Evolutionary conservation across 176 grass and related monocot genomes (phyloP).

Genomic region (Oryza brachyantha): DNA sequence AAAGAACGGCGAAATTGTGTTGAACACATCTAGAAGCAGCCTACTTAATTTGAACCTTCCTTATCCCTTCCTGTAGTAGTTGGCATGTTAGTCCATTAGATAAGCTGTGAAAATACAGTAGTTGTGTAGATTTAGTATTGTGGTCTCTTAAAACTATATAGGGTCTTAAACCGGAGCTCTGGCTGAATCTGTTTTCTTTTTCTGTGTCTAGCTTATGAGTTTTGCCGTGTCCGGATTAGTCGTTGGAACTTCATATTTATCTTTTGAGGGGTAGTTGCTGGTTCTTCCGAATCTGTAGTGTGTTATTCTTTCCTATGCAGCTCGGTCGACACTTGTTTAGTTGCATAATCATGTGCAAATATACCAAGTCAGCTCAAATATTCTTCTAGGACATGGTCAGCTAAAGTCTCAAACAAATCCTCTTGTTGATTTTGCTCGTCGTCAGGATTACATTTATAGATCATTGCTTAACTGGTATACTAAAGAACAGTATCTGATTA

Average conservation of each 20-base stretch:
- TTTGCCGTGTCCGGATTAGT: neutral
- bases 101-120: neutral
- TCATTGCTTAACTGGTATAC: neutral
- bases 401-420: neutral
- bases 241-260: neutral
- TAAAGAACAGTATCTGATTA: neutral
- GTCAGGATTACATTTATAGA: neutral
- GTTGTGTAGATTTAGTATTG: neutral
- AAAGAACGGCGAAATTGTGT: neutral
- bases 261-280: neutral
- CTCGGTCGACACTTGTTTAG: too few species aligned
- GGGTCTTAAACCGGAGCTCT: neutral
- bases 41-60: neutral
- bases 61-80: neutral
- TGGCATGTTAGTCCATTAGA: neutral
- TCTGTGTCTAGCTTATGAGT: neutral
- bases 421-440: neutral
- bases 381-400: neutral
- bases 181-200: neutral
- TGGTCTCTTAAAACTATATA: too few species aligned
- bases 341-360: too few species aligned
- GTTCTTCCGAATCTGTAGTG: too few species aligned
- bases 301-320: too few species aligned
- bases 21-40: neutral
- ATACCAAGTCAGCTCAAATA: neutral